Percentiles rank a stretch among this genome's conserved stretches.
phyloP scores from a whole-genome alignment of 2,329 filamentous ascomycete species.

The Chrysosporium keratinophilum region DNA sequence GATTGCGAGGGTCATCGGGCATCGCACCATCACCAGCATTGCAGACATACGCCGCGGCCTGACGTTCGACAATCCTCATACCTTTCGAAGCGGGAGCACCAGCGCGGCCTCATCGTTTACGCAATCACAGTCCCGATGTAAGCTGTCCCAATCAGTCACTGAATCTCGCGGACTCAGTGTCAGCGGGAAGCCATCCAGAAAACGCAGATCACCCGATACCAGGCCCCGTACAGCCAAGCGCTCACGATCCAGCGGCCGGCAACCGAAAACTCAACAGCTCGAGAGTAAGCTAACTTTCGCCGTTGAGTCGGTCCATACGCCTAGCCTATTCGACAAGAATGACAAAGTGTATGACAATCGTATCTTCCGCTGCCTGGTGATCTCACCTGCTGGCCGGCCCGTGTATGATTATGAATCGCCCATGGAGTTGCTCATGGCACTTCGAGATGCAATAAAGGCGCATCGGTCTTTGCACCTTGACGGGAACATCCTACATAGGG shows the following conservation, averaged over 20 bases:
- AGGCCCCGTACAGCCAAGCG: slow-evolving; percentile 3
- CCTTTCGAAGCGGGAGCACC: slow-evolving; percentile 13
- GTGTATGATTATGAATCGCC: slow-evolving; percentile 23
- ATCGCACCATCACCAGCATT: slow-evolving; percentile 23
- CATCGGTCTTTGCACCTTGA: slow-evolving; percentile 28
- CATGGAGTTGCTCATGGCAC: slow-evolving; percentile 27
- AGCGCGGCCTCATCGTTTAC: slow-evolving; percentile 12
- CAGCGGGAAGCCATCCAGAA: neutral
- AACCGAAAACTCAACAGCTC: neutral
- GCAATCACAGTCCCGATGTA: neutral
- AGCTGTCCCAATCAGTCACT: slow-evolving; percentile 3
- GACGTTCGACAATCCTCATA: slow-evolving; percentile 19
- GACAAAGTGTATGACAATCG: slow-evolving; percentile 22
- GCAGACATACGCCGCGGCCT: slow-evolving; percentile 19
- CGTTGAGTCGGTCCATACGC: neutral
- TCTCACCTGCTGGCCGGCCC: slow-evolving; percentile 23
- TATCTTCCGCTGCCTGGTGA: slow-evolving; percentile 25
- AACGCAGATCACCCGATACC: slow-evolving; percentile 9
- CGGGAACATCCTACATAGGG: slow-evolving; percentile 29
- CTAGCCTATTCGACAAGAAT: slow-evolving; percentile 7
- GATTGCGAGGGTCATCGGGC: slow-evolving; percentile 22
- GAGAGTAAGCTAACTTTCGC: slow-evolving; percentile 8
- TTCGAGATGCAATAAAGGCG: slow-evolving; percentile 31
- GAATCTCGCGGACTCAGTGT: slow-evolving; percentile 2
- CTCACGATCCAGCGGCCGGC: slow-evolving; percentile 3